A percentile compares a stretch with the other conserved stretches of the same genome.
Evolutionary conservation across 805 yeast genomes (phyloP).

Genomic region (Candida ponderosae): DNA sequence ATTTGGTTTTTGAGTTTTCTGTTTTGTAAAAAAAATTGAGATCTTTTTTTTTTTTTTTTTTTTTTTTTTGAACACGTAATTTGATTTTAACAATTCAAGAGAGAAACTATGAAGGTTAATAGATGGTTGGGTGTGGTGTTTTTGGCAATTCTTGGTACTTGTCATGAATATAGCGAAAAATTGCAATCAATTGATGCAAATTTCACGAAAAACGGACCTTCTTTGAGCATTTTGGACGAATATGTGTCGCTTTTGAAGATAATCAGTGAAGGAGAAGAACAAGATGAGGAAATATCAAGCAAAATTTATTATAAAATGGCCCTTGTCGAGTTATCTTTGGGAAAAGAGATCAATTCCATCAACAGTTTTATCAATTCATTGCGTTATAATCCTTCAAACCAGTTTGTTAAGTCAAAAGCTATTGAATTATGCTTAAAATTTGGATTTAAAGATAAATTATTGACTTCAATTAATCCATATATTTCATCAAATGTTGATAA

Average conservation of each 20-base stretch:
- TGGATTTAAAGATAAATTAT: slow-evolving; percentile 41
- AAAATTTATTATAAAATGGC: slow-evolving; percentile 54
- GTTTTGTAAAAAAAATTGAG: no score
- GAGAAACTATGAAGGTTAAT: no score
- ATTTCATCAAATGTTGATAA: slow-evolving; percentile 4
- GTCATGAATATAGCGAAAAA: no score
- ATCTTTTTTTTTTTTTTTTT: no score
- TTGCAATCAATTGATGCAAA: slow-evolving; percentile 5
- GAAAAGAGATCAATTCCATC: slow-evolving; percentile 45
- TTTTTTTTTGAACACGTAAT: no score
- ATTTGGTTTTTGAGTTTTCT: no score
- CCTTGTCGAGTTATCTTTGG: slow-evolving; percentile 48
- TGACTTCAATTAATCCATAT: slow-evolving; percentile 2
- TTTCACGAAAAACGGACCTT: slow-evolving; percentile 12
- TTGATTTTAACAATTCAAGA: no score
- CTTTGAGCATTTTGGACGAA: slow-evolving; percentile 10
- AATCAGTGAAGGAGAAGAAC: neutral
- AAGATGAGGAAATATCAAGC: slow-evolving; percentile 20
- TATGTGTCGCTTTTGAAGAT: slow-evolving; percentile 13
- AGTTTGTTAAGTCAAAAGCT: slow-evolving; percentile 42
- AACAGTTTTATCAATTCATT: slow-evolving; percentile 42
- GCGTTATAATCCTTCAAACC: slow-evolving; percentile 28
- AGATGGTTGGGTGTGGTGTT: no score
- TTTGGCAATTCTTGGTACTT: no score
- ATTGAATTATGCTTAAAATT: slow-evolving; percentile 41